Evolutionary conservation across 495 filamentous ascomycete genomes (phyloP).

Genomic region (Penicillium steckii): DNA sequence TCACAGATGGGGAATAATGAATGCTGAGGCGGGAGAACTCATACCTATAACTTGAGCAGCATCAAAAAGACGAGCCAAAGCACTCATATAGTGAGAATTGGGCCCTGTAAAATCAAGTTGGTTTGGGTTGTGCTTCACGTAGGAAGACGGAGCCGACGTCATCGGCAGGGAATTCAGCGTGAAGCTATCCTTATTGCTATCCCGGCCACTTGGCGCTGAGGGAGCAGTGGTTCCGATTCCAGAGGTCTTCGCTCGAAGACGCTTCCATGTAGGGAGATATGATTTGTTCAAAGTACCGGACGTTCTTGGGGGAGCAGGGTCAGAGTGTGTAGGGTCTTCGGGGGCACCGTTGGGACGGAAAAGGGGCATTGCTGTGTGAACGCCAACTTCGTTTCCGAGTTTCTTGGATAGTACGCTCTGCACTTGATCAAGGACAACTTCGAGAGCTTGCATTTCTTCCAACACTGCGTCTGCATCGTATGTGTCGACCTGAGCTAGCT

Average conservation of each 20-base stretch:
- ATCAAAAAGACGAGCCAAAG: slow-evolving; percentile 89
- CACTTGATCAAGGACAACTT: slow-evolving; percentile 81
- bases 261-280: slow-evolving; percentile 73
- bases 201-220: slow-evolving; percentile 32
- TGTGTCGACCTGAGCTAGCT: slow-evolving; percentile 78
- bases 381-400: slow-evolving; percentile 86
- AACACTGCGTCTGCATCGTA: slow-evolving; percentile 87
- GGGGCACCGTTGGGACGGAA: slow-evolving; percentile 61
- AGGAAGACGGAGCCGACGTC: slow-evolving; percentile 62
- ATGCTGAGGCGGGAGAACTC: slow-evolving; percentile 13
- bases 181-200: slow-evolving; percentile 58
- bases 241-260: slow-evolving; percentile 85
- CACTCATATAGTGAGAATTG: slow-evolving; percentile 85
- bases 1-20: slow-evolving; percentile 10
- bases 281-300: slow-evolving; percentile 64
- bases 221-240: slow-evolving; percentile 46
- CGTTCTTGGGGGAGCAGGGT: slow-evolving; percentile 46
- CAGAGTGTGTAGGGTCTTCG: slow-evolving; percentile 40
- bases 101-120: slow-evolving; percentile 74
- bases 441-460: slow-evolving; percentile 94
- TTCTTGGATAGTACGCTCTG: slow-evolving; percentile 76
- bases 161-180: slow-evolving; percentile 78
- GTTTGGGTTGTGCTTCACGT: slow-evolving; percentile 65
- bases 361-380: slow-evolving; percentile 63
- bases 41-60: slow-evolving; percentile 90